Conservation (phyloP, 768 basidiomycete genomes). For the Steccherinum ochraceum region DNA sequence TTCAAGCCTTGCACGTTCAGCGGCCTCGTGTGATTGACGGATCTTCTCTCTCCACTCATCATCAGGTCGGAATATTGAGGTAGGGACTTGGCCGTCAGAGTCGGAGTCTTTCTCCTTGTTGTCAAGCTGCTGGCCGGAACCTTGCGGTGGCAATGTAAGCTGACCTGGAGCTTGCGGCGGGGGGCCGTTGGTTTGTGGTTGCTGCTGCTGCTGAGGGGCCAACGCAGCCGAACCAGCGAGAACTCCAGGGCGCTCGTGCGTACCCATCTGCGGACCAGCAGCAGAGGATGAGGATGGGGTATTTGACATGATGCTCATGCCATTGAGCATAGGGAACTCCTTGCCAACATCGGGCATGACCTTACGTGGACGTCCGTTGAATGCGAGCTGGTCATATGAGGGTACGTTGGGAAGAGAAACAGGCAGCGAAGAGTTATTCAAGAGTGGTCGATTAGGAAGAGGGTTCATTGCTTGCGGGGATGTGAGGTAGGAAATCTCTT, state of each 20-base stretch:
- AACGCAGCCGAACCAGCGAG: conserved; percentile 34
- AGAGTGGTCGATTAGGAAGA: conserved; percentile 77
- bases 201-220: conserved; percentile 31
- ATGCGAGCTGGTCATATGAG: conserved; percentile 66
- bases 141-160: neutral
- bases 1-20: conserved; percentile 28
- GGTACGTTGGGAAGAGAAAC: conserved; percentile 66
- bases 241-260: conserved; percentile 46
- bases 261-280: conserved; percentile 31
- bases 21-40: conserved; percentile 56
- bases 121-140: conserved; percentile 1
- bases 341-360: conserved; percentile 69
- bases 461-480: conserved; percentile 98
- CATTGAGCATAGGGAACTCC: conserved; percentile 62
- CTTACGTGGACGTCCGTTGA: conserved; percentile 78
- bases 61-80: conserved; percentile 84
- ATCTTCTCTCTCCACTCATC: conserved; percentile 82
- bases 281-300: conserved; percentile 39
- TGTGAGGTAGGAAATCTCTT: conserved; percentile 96
- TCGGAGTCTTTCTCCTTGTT: conserved; percentile 31
- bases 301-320: conserved; percentile 45
- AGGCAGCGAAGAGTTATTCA: conserved; percentile 58
- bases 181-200: conserved; percentile 17
- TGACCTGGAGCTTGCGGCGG: conserved; percentile 22
- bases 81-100: conserved; percentile 39